Percentiles rank a stretch among this genome's conserved stretches.
These are phyloP conservation scores for Withania somnifera DNA, from an alignment of 305 asterid species.

Conservation along the genomic window DNA sequence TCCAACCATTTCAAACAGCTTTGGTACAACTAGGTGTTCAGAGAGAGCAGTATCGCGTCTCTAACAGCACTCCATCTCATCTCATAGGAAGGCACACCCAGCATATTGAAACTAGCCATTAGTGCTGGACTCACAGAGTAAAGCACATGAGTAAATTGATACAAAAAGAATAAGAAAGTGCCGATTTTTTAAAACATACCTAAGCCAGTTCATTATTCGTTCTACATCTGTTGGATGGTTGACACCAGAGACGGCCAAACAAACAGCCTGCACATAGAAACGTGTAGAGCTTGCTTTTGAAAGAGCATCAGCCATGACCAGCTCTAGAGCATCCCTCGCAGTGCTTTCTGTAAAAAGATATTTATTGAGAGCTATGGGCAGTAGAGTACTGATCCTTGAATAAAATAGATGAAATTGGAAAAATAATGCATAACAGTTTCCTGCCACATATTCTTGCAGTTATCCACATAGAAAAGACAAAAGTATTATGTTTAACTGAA, in stretches of 20 bases:
- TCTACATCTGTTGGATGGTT: slow-evolving; percentile 67
- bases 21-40: neutral
- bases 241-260: slow-evolving; percentile 86
- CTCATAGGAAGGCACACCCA: neutral
- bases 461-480: neutral
- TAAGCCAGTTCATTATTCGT: slow-evolving; percentile 66
- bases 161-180: neutral
- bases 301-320: slow-evolving; percentile 83
- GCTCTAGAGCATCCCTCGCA: slow-evolving; percentile 72
- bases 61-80: neutral
- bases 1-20: neutral
- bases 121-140: neutral
- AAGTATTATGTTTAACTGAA: neutral
- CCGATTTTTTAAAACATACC: slow-evolving; percentile 21
- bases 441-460: neutral
- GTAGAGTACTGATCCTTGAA: neutral
- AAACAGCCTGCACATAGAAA: slow-evolving; percentile 64
- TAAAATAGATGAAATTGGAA: neutral
- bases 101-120: neutral
- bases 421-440: neutral
- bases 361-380: neutral
- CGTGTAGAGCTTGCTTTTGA: slow-evolving; percentile 57
- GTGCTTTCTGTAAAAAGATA: slow-evolving; percentile 46
- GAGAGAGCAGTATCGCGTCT: neutral
- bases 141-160: neutral